Conservation (phyloP, 495 filamentous ascomycete genomes). For the Penicillium pulvis region DNA sequence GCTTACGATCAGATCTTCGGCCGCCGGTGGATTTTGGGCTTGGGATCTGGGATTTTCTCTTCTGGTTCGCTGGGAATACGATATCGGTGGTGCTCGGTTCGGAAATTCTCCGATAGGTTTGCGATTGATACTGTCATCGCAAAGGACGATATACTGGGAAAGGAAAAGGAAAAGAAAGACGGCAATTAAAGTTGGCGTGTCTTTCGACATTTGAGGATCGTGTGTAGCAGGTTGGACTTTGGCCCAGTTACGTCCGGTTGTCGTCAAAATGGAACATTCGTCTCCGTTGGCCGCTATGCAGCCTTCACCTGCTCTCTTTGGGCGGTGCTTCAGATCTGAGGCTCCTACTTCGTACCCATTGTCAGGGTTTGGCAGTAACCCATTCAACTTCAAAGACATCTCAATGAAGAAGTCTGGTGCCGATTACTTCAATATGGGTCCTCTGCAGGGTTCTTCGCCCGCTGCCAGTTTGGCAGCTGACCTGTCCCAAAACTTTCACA, state of each 20-base stretch:
- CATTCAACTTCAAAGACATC: conserved; percentile 72
- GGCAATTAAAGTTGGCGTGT: background rate
- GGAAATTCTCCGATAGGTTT: background rate
- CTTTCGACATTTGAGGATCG: background rate
- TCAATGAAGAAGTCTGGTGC: conserved; percentile 64
- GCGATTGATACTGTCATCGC: background rate
- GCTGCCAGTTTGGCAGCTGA: conserved; percentile 88
- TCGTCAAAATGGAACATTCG: conserved; percentile 77
- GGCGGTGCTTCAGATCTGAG: conserved; percentile 57
- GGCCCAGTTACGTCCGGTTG: conserved; percentile 8
- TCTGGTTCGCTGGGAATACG: background rate
- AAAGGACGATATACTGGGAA: background rate
- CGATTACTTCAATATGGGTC: conserved; percentile 79
- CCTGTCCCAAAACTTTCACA: conserved; percentile 93
- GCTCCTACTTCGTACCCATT: conserved; percentile 54
- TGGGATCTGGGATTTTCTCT: conserved; percentile 11
- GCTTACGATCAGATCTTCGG: conserved; percentile 6
- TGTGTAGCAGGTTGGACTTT: conserved; percentile 11
- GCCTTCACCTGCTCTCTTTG: conserved; percentile 65
- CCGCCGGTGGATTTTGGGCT: conserved; percentile 21
- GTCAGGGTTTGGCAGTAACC: conserved; percentile 60
- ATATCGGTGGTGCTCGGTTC: background rate
- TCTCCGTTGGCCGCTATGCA: conserved; percentile 95
- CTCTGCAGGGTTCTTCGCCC: conserved; percentile 82
- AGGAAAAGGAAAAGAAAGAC: background rate